These are phyloP conservation scores for Ogataea hybrid DNA, from an alignment of 1,139 yeast genomes.

Conservation along the genomic window DNA sequence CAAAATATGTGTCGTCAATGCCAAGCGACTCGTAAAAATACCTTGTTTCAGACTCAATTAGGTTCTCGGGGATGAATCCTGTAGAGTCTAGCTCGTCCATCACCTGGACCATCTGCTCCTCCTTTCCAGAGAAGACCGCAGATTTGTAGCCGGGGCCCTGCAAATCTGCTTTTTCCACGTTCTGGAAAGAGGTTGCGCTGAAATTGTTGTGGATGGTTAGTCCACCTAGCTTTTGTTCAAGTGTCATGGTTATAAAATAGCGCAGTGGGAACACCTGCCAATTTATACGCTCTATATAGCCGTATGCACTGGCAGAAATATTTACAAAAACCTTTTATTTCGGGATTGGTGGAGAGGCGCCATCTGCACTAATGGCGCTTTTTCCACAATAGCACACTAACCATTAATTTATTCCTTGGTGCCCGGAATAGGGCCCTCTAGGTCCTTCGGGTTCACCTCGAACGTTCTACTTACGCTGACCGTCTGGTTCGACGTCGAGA, in stretches of 20 bases:
- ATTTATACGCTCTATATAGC: conserved; percentile 6
- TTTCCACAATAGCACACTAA: neutral
- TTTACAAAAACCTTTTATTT: neutral
- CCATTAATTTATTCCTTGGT: neutral
- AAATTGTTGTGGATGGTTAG: conserved; percentile 34
- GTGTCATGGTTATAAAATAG: conserved; percentile 3
- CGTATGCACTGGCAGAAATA: conserved; percentile 1
- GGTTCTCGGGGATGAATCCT: conserved; percentile 85
- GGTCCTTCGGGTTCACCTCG: conserved; percentile 49
- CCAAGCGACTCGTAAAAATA: conserved; percentile 92
- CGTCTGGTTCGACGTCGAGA: conserved; percentile 53
- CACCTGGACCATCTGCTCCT: conserved; percentile 76
- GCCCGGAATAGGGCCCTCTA: conserved; percentile 1
- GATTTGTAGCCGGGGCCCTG: conserved; percentile 61
- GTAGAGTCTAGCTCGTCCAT: conserved; percentile 77
- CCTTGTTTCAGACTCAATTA: conserved; percentile 81
- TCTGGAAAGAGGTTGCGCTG: conserved; percentile 33
- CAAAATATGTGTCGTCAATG: conserved; percentile 89
- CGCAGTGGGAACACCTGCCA: conserved; percentile 1
- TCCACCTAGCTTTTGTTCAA: conserved; percentile 13
- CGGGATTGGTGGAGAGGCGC: conserved; percentile 2
- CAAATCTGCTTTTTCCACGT: conserved; percentile 30
- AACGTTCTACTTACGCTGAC: conserved; percentile 63
- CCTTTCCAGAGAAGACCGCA: conserved; percentile 76
- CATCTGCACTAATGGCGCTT: neutral